These are phyloP conservation scores for Picea mariana DNA, from an alignment of 83 land plant species.

Conservation along the genomic window DNA sequence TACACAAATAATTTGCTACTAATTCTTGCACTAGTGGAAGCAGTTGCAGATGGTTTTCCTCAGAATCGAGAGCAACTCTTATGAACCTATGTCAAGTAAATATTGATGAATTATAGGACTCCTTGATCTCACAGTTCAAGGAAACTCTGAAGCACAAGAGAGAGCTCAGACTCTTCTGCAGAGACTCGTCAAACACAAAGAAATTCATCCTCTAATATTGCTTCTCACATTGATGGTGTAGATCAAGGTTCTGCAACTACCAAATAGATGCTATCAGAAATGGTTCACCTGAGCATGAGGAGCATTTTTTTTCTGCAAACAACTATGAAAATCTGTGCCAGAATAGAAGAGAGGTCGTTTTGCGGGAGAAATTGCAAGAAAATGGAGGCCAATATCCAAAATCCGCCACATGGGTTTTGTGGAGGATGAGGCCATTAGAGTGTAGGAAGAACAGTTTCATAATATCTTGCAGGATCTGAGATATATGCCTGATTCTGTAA, in stretches of 20 bases:
- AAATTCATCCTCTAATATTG: slow-evolving; percentile 41
- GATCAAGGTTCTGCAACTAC: slow-evolving; percentile 62
- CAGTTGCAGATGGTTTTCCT: slow-evolving; percentile 62
- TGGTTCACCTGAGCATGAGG: slow-evolving; percentile 64
- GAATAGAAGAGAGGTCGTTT: no score
- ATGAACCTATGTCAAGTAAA: slow-evolving; percentile 55
- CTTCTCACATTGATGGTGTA: slow-evolving; percentile 42
- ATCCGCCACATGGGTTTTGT: no score
- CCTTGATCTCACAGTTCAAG: slow-evolving; percentile 58
- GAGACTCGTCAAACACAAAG: slow-evolving; percentile 40
- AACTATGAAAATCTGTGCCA: no score
- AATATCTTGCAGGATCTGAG: no score
- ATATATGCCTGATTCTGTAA: no score
- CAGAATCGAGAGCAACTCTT: slow-evolving; percentile 42
- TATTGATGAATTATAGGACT: slow-evolving; percentile 67
- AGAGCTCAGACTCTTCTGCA: slow-evolving; percentile 49
- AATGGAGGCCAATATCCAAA: no score
- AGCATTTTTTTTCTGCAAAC: slow-evolving; percentile 15
- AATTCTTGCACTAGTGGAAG: slow-evolving; percentile 63
- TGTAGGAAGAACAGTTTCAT: accelerated
- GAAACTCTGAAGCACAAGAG: slow-evolving; percentile 48
- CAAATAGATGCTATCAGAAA: slow-evolving; percentile 52
- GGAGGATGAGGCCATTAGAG: no score
- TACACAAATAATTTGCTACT: slow-evolving; percentile 24
- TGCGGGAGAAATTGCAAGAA: no score